Conservation (phyloP, 2,329 filamentous ascomycete genomes). For the Dactylellina drechsleri region DNA sequence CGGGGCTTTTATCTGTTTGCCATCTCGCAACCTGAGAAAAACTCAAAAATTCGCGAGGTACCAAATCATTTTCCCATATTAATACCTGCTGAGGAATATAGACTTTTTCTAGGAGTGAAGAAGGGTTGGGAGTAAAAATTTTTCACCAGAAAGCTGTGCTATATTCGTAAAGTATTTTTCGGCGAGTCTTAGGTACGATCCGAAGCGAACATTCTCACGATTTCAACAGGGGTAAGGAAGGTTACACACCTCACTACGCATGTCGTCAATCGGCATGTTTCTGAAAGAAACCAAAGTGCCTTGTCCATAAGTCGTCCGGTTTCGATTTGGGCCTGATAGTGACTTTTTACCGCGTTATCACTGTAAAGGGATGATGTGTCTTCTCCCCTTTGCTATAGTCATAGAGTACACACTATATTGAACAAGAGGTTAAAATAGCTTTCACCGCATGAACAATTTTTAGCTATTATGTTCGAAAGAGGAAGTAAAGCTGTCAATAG, state of each 20-base stretch:
- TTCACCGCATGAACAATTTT: conserved; percentile 18
- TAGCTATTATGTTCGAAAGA: conserved; percentile 17
- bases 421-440: conserved; percentile 15
- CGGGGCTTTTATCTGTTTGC: conserved; percentile 21
- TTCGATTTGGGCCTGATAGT: too few species aligned
- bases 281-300: background rate
- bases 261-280: conserved; percentile 28
- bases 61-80: background rate
- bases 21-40: conserved; percentile 45
- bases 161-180: too few species aligned
- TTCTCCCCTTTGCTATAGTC: too few species aligned
- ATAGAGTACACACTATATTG: too few species aligned
- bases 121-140: too few species aligned
- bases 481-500: conserved; percentile 45
- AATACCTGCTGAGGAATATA: background rate
- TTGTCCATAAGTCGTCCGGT: background rate
- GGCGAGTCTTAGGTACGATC: too few species aligned
- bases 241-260: background rate
- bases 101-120: conserved; percentile 1
- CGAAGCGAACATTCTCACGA: too few species aligned
- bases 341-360: too few species aligned
- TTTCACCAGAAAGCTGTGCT: too few species aligned
- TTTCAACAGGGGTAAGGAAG: too few species aligned
- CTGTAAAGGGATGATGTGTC: too few species aligned
- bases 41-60: conserved; percentile 26